These are phyloP conservation scores for Pulveroboletus ravenelii DNA, from an alignment of 768 basidiomycete genomes.

Conservation along the genomic window DNA sequence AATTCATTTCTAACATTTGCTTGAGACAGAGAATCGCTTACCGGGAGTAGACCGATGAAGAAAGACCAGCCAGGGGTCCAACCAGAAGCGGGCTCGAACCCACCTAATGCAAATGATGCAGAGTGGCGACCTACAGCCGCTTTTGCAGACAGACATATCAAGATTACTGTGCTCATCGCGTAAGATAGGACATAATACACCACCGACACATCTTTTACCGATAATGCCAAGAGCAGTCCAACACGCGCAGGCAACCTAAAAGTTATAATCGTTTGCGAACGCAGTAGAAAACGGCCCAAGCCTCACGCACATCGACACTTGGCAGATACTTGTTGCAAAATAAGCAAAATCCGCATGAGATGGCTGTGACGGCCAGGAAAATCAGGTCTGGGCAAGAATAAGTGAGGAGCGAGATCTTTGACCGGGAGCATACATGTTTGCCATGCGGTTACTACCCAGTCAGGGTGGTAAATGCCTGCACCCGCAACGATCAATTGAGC, in stretches of 20 bases:
- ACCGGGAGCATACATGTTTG: conserved; percentile 45
- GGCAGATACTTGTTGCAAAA: conserved; percentile 52
- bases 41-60: conserved; percentile 59
- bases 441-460: conserved; percentile 56
- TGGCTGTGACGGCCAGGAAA: conserved; percentile 48
- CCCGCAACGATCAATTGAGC: conserved; percentile 59
- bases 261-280: conserved; percentile 2
- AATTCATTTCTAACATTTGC: background rate
- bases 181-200: conserved; percentile 6
- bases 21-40: conserved; percentile 24
- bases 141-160: conserved; percentile 53
- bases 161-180: conserved; percentile 39
- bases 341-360: conserved; percentile 48
- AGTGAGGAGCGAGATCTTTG: background rate
- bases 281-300: background rate
- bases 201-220: conserved; percentile 26
- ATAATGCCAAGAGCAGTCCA: conserved; percentile 61
- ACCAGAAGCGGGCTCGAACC: conserved; percentile 62
- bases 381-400: conserved; percentile 40
- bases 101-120: conserved; percentile 50
- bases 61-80: conserved; percentile 68
- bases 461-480: conserved; percentile 50
- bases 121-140: conserved; percentile 52
- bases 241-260: conserved; percentile 50
- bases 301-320: conserved; percentile 41